Conservation (phyloP, 768 basidiomycete species). For the Serendipita sp. region DNA sequence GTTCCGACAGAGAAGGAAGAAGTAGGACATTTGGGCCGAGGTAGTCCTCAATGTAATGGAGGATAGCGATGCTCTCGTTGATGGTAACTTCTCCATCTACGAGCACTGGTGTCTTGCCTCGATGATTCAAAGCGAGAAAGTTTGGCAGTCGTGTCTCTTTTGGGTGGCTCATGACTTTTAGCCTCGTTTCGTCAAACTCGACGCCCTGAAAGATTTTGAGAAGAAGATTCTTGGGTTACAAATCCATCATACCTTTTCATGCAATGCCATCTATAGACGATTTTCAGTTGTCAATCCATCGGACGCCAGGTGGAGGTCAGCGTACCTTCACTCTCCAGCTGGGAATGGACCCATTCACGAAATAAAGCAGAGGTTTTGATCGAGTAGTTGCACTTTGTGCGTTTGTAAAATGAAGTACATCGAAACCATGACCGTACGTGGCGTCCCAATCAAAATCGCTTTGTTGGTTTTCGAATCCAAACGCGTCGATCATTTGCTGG, state of each 20-base stretch:
- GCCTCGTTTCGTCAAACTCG: not conserved
- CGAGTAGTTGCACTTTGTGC: not conserved
- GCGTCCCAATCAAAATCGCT: constrained; percentile 55
- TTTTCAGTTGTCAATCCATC: not conserved
- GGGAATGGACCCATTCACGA: constrained; percentile 5
- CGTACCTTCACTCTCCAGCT: constrained; percentile 3
- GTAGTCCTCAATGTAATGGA: constrained; percentile 5
- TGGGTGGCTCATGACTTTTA: constrained; percentile 6
- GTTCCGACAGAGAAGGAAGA: not conserved
- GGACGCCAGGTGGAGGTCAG: not conserved
- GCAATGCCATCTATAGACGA: not conserved
- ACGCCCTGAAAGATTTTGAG: not conserved
- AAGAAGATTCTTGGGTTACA: not conserved
- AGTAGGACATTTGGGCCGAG: not conserved
- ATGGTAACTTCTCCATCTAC: not conserved
- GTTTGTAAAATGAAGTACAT: constrained; percentile 43
- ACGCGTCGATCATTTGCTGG: constrained; percentile 34
- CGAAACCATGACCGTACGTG: constrained; percentile 48
- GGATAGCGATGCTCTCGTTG: constrained; percentile 5
- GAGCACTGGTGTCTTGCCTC: constrained; percentile 4
- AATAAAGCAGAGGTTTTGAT: not conserved
- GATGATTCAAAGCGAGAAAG: constrained; percentile 4
- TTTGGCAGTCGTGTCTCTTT: constrained; percentile 2
- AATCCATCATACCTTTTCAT: not conserved
- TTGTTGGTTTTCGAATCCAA: constrained; percentile 58